Conservation (phyloP, 2,329 filamentous ascomycete species). For the Neonectria sp. region DNA sequence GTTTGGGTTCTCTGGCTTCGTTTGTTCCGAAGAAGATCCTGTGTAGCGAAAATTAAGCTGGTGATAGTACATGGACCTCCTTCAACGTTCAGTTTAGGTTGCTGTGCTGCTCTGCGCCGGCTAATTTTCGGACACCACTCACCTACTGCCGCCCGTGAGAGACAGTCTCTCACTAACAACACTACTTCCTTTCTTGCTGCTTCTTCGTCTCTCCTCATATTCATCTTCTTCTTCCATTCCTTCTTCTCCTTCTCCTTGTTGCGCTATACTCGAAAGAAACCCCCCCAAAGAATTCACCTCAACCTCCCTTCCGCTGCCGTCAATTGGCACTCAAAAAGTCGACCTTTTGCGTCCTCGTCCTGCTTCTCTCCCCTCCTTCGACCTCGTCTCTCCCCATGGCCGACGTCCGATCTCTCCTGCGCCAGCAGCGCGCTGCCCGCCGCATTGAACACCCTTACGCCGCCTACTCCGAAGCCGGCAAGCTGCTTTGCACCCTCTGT, state of each 20-base stretch:
- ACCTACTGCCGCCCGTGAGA: constrained; percentile 5
- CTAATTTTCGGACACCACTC: constrained; percentile 45
- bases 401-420: constrained; percentile 84
- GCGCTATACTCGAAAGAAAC: not conserved
- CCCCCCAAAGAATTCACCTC: not conserved
- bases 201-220: constrained; percentile 21
- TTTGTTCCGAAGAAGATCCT: not conserved
- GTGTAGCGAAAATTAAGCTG: not conserved
- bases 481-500: constrained; percentile 78
- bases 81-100: constrained; percentile 3
- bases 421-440: constrained; percentile 82
- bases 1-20: too few species aligned
- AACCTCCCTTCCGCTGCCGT: constrained; percentile 16
- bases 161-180: constrained; percentile 11
- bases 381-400: constrained; percentile 68
- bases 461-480: constrained; percentile 77
- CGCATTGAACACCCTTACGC: constrained; percentile 80
- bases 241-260: constrained; percentile 17
- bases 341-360: constrained; percentile 19
- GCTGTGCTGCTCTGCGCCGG: constrained; percentile 45
- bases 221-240: constrained; percentile 26
- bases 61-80: not conserved
- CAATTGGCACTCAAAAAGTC: constrained; percentile 24
- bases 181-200: not conserved
- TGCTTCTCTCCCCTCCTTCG: constrained; percentile 14